Evolutionary conservation across 225 moss, liverwort and hornwort species (phyloP), one percentile per base, ranked within the genome.

Genomic region (Lunularia cruciata): DNA sequence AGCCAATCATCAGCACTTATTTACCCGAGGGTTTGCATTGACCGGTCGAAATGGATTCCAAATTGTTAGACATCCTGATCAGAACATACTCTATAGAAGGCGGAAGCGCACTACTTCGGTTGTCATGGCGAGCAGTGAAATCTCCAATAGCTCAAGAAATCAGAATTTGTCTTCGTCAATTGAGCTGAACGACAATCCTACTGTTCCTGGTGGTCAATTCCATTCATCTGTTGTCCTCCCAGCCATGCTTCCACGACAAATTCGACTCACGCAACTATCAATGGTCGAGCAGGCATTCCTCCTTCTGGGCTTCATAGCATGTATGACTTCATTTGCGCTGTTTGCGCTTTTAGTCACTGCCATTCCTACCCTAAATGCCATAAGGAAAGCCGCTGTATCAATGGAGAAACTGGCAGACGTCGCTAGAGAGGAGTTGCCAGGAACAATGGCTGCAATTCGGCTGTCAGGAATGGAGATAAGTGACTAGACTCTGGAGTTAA

Each of bases 401-500:
- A 77, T 87, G 81, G 87, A 87, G 62, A 87, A 87, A 46, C 52
- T 87, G 14, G 81, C 87, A 33, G 84, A 87, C 30, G 73, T 87
- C 58, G 87, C 87, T 7, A 58, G 84, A 48, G 87, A 87, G 56
- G 87, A 87, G 66, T 60, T 87, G 47, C 87, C 87, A 27, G 81
- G 81, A 39, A 87, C 87, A 34, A 87, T 87, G 87, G 87, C 87
- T 31, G 87, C 87, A 33, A 79, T 87, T 63, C 76, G 87, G 20
- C 77, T 87, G 15, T 87, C 87, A 60, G 87, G 87, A 31, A 87
- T 87, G 84, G 87, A 87, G 70, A 87, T 87, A 43, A 87, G 87
- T 57, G 87, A 87, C 62, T 72, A 84, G 6, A 87, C 87, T 3
- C 68, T 87, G 77, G 87, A 87, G 69, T 72, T 87, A 28, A 87